Base-by-base conservation (phyloP, 768 basidiomycete genomes). In the Daedaleopsis nitida region DNA sequence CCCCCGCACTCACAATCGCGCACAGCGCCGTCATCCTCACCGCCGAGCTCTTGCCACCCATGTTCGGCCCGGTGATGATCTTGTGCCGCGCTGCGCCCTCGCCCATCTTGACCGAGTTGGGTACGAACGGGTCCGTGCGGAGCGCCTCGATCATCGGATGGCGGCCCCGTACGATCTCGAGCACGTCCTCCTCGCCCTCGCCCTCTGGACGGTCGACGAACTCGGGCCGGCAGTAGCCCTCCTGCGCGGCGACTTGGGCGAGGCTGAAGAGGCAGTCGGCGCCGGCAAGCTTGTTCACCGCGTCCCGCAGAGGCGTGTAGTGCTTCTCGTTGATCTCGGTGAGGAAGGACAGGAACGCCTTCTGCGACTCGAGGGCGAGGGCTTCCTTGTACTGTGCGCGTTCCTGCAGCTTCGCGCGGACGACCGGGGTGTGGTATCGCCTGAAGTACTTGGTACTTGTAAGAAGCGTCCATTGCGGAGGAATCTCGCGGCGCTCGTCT, bases 141-240 rank as follows among this genome's bases (percentile, higher is more conserved):
- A 95, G 74, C 10, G 81, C 81, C 72, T 97, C 96, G 16, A 96
- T 85, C 85, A 98, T 94, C 0, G 96, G 96, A 77, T 99, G 96
- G 12, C 94, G 82, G 0, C 93, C 96, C n/a, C 88, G 85, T 12
- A 81, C 74, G 34, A 98, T 90, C 61, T 92, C 87, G 13, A 98
- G 77, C 24, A 72, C 72, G 51, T 86, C 84, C 32, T 84, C 83
- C 5, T 32, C 27, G 27, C 27, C 27, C 27, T 55, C 48, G 12
- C 23, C 62, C 3, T 54, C 47, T 37, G 13, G 14, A 5, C 43
- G 32, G 8, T 87, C 82, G 0, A 83, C 83, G 68, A 97, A 91
- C 62, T 80, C 75, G 1, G 96, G 96, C 49, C 88, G 86, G 37
- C 86, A 85, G 65, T 94, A 98, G 50, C 87, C 87, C 13, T 83